A percentile compares a stretch with the other conserved stretches of the same genome.
These are phyloP conservation scores for Kazachstania sp. DNA, from an alignment of 1,139 yeast genomes.

Conservation along the genomic window DNA sequence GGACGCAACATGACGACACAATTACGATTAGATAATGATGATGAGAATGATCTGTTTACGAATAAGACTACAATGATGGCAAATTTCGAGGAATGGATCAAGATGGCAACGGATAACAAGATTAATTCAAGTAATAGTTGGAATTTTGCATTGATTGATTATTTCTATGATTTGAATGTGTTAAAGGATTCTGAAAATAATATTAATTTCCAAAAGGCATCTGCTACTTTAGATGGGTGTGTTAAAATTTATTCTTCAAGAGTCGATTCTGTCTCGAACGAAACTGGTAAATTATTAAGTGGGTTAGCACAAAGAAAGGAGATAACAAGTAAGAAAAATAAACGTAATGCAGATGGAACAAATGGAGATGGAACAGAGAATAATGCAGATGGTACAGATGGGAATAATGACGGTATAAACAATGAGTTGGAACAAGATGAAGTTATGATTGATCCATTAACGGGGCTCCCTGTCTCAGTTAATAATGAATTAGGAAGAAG, in stretches of 20 bases:
- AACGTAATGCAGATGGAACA: background rate
- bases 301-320: conserved; percentile 40
- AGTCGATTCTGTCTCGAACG: conserved; percentile 86
- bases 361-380: background rate
- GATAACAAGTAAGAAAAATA: background rate
- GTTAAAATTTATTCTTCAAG: conserved; percentile 77
- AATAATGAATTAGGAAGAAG: conserved; percentile 18
- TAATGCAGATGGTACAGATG: background rate
- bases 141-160: conserved; percentile 85
- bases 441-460: conserved; percentile 29
- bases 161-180: conserved; percentile 39
- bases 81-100: conserved; percentile 87
- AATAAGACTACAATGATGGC: conserved; percentile 41
- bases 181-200: conserved; percentile 30
- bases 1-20: conserved; percentile 14
- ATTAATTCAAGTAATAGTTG: conserved; percentile 59
- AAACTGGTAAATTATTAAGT: conserved; percentile 76
- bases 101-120: conserved; percentile 79
- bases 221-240: conserved; percentile 33
- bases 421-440: conserved; percentile 28
- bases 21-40: conserved; percentile 18
- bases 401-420: conserved; percentile 14
- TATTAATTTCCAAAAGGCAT: conserved; percentile 22
- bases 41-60: conserved; percentile 26
- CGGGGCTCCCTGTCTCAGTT: conserved; percentile 27